Evolutionary conservation across 2,329 filamentous ascomycete genomes (phyloP).

Genomic region (Phialemonium atrogriseum): DNA sequence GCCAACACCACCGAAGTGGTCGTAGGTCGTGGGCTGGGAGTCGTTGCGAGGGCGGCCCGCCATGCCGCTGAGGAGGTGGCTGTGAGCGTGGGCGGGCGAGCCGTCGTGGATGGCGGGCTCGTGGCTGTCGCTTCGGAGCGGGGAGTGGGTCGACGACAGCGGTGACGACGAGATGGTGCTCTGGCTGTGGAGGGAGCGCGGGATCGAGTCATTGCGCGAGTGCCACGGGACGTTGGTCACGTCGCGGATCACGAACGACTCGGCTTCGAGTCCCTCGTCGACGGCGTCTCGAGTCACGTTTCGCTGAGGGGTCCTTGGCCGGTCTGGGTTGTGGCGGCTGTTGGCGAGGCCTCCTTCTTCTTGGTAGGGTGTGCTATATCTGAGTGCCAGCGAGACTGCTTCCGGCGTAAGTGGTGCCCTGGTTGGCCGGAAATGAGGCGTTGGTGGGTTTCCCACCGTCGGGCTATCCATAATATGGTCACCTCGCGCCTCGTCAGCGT

Average conservation of each 20-base stretch:
- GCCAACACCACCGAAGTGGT: not conserved
- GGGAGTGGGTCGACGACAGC: slow-evolving; percentile 20
- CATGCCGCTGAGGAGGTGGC: slow-evolving; percentile 6
- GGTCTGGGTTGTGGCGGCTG: slow-evolving; percentile 19
- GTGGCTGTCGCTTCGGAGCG: slow-evolving; percentile 16
- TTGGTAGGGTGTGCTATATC: slow-evolving; percentile 7
- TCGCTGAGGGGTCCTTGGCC: slow-evolving; percentile 8
- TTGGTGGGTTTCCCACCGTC: too few relatives aligned
- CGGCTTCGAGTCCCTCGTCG: slow-evolving; percentile 9
- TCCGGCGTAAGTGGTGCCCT: slow-evolving; percentile 9
- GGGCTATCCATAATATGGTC: too few relatives aligned
- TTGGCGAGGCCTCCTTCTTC: slow-evolving; percentile 15
- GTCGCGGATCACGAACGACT: slow-evolving; percentile 17
- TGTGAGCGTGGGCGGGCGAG: slow-evolving; percentile 15
- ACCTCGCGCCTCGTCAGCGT: too few relatives aligned
- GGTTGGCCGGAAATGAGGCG: slow-evolving; percentile 4
- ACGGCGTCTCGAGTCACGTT: slow-evolving; percentile 3
- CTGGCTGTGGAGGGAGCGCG: slow-evolving; percentile 25
- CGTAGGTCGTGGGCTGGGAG: slow-evolving; percentile 11
- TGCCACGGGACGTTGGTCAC: slow-evolving; percentile 24
- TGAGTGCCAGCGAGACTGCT: slow-evolving; percentile 11
- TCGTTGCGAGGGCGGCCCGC: slow-evolving; percentile 13
- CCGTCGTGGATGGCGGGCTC: slow-evolving; percentile 24
- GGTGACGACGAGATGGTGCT: slow-evolving; percentile 25
- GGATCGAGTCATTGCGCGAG: slow-evolving; percentile 20